These are phyloP conservation scores for Malassezia slooffiae DNA, from an alignment of 1,284 basidiomycete genomes.

Conservation along the genomic window DNA sequence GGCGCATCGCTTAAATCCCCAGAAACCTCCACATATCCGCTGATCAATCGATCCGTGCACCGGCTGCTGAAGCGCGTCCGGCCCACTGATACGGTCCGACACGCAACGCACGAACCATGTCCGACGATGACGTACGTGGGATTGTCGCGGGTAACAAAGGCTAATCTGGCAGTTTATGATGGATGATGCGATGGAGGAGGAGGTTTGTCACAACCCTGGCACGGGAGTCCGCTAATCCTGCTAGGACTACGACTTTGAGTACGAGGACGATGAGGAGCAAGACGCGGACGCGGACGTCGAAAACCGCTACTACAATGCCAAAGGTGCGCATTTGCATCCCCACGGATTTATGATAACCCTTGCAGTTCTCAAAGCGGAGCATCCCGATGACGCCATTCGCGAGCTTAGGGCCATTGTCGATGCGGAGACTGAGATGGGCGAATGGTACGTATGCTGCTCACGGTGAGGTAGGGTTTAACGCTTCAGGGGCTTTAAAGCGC, in stretches of 20 bases:
- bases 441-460: slow-evolving; percentile 50
- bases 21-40: background rate
- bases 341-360: no score
- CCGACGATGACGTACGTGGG: slow-evolving; percentile 10
- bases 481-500: slow-evolving; percentile 83
- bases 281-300: slow-evolving; percentile 85
- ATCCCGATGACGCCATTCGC: slow-evolving; percentile 73
- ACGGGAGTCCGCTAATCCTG: background rate
- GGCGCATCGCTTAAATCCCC: no score
- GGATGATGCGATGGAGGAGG: slow-evolving; percentile 44
- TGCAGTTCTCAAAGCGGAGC: slow-evolving; percentile 78
- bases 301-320: slow-evolving; percentile 97
- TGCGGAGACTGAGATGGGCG: slow-evolving; percentile 76
- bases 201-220: slow-evolving; percentile 1
- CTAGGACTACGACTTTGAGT: slow-evolving; percentile 93
- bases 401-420: slow-evolving; percentile 79
- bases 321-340: slow-evolving; percentile 54
- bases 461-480: no score
- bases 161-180: slow-evolving; percentile 29
- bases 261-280: slow-evolving; percentile 51
- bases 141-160: background rate
- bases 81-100: no score
- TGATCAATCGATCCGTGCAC: background rate
- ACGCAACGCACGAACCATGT: slow-evolving; percentile 7
- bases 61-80: background rate